Conservation (phyloP, 1,284 basidiomycete genomes). For the Boletellus sp. region DNA sequence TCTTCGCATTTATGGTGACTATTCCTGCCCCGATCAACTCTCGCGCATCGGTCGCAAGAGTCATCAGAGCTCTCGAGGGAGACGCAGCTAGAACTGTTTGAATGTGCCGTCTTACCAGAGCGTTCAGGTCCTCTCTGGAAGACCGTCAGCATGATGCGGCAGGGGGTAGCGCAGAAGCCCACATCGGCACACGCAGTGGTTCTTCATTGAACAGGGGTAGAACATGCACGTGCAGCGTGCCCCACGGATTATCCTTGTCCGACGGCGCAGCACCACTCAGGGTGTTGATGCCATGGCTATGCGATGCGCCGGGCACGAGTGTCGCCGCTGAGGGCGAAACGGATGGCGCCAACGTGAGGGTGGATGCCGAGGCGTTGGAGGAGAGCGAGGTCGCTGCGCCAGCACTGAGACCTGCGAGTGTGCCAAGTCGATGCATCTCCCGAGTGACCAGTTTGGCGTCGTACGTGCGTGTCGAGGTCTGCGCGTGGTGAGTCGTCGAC, state of each 20-base stretch:
- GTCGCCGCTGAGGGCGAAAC: constrained; percentile 23
- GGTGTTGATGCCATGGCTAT: constrained; percentile 22
- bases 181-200: constrained; percentile 84
- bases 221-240: constrained; percentile 78
- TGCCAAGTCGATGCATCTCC: constrained; percentile 76
- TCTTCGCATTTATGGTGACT: constrained; percentile 86
- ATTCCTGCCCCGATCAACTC: constrained; percentile 87
- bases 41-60: constrained; percentile 75
- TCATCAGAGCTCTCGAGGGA: constrained; percentile 59
- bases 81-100: constrained; percentile 60
- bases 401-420: constrained; percentile 45
- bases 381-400: constrained; percentile 38
- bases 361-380: constrained; percentile 36
- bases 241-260: constrained; percentile 67
- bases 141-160: constrained; percentile 5
- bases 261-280: constrained; percentile 11
- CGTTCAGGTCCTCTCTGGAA: constrained; percentile 82
- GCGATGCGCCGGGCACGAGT: constrained; percentile 19
- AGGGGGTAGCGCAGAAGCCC: constrained; percentile 25
- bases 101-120: constrained; percentile 75
- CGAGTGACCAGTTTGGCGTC: constrained; percentile 68
- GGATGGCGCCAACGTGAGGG: constrained; percentile 31
- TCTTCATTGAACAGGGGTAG: constrained; percentile 91
- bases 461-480: constrained; percentile 62
- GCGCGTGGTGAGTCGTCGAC: constrained; percentile 19